phyloP scores from a whole-genome alignment of 257 asterid genomes.

The Ballota nigra region DNA sequence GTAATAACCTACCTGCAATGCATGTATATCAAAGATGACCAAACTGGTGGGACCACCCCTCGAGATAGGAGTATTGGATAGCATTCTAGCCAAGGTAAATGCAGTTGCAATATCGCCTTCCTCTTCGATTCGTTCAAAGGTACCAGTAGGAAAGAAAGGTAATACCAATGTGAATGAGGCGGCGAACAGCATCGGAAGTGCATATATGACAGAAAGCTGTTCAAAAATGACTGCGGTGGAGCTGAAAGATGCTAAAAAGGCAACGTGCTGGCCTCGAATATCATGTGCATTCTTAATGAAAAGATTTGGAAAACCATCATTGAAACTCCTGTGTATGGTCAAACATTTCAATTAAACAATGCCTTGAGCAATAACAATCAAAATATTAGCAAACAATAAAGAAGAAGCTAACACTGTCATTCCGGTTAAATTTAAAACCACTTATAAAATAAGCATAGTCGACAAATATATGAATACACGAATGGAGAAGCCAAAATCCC shows the following conservation, averaged over 20 bases:
- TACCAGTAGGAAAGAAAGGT: slow-evolving; percentile 94
- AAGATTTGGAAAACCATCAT: slow-evolving; percentile 91
- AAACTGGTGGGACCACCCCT: slow-evolving; percentile 97
- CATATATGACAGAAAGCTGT: slow-evolving; percentile 93
- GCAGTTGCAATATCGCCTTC: slow-evolving; percentile 98
- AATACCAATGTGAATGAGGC: slow-evolving; percentile 80
- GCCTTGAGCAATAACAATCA: background rate
- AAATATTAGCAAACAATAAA: background rate
- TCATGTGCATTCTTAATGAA: slow-evolving; percentile 89
- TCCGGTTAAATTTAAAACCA: background rate
- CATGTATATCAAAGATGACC: slow-evolving; percentile 83
- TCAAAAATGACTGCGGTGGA: slow-evolving; percentile 86
- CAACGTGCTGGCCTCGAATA: slow-evolving; percentile 85
- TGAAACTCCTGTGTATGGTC: slow-evolving; percentile 69
- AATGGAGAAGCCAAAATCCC: background rate
- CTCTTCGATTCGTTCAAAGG: slow-evolving; percentile 91
- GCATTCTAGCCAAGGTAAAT: slow-evolving; percentile 91
- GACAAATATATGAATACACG: background rate
- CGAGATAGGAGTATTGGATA: slow-evolving; percentile 80
- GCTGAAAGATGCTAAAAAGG: slow-evolving; percentile 92
- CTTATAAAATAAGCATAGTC: background rate
- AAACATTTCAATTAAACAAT: background rate
- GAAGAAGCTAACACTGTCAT: background rate
- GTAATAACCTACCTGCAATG: slow-evolving; percentile 62
- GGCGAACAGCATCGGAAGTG: slow-evolving; percentile 85